Evolutionary conservation across 2,329 filamentous ascomycete genomes (phyloP).

Genomic region (Diaporthe aspalathi): DNA sequence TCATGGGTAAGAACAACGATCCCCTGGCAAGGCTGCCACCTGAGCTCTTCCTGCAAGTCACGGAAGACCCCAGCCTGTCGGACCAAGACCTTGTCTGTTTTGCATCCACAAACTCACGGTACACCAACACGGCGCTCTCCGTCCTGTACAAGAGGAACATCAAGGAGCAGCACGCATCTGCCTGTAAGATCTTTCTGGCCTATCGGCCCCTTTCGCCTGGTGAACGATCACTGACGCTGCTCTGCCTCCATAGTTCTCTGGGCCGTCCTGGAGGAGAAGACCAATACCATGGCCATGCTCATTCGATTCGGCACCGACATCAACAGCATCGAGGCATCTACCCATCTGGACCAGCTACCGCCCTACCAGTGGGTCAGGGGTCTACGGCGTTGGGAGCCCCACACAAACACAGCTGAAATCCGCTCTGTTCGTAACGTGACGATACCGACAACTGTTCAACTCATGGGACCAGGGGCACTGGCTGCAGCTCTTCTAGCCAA

Average conservation of each 20-base stretch:
- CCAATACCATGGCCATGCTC: not conserved
- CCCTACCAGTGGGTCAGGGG: not conserved
- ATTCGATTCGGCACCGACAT: not conserved
- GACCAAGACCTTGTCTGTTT: not conserved
- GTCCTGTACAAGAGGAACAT: not conserved
- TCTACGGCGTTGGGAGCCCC: not conserved
- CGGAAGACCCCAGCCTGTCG: not conserved
- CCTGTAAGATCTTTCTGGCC: not conserved
- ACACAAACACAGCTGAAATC: not conserved
- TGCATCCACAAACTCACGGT: not conserved
- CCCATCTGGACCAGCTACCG: not conserved
- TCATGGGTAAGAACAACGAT: not conserved
- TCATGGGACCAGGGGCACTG: no score
- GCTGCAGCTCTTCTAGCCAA: no score
- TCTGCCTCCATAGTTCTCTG: not conserved
- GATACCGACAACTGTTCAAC: no score
- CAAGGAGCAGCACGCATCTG: slow-evolving; percentile 2
- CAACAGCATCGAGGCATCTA: not conserved
- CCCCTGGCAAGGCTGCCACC: not conserved
- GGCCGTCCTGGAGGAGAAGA: not conserved
- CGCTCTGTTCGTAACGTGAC: no score
- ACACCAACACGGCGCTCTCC: not conserved
- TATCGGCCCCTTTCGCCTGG: not conserved
- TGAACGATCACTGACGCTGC: not conserved
- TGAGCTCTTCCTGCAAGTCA: not conserved